Base-by-base conservation (phyloP, 495 filamentous ascomycete species). In the Penicillium turbatum region DNA sequence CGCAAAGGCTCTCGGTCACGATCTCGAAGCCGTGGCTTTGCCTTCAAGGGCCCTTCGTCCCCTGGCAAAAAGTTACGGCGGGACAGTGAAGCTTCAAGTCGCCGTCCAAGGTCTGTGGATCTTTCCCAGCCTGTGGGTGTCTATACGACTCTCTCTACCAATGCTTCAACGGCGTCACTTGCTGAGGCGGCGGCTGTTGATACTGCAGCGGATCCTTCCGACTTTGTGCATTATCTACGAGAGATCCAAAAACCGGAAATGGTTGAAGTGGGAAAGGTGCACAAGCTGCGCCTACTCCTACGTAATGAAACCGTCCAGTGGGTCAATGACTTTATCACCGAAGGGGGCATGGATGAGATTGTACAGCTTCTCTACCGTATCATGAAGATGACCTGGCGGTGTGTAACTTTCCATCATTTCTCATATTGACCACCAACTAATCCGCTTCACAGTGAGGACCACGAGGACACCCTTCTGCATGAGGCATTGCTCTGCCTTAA, bases 311-410 rank as follows among this genome's bases (percentile, higher is more conserved):
- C 90, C 3, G 86, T 98, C 2, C 82, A 84, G 15, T 98, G 95
- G 95, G 92, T 95, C 2, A 89, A 97, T 60, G 78, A 81, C 6
- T 98, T 98, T 68, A 88, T 97, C 58, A 75, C 81, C 17, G 81
- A 89, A 58, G 92, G 90, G 15, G 93, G 93, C 24, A 96, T 97
- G 91, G 81, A 85, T 60, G 90, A 95, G 64, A 88, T 97, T 47
- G 86, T 96, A 26, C 83, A 80, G 43, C 74, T 98, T 48, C 74
- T 97, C 51, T 85, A 95, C 59, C 82, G 93, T 12, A 96, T 90
- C 44, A 90, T 97, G 82, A 86, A 87, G 48, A 84, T 98, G 48
- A 95, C 96, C 67, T 98, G 93, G 93, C 87, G 92, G 89, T 92
- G 79, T 62, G 86, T 75, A 38, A 27, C 34, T 37, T 17, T 4